phyloP scores from a whole-genome alignment of 768 basidiomycete genomes.

The Macrolepiota dolichaula region DNA sequence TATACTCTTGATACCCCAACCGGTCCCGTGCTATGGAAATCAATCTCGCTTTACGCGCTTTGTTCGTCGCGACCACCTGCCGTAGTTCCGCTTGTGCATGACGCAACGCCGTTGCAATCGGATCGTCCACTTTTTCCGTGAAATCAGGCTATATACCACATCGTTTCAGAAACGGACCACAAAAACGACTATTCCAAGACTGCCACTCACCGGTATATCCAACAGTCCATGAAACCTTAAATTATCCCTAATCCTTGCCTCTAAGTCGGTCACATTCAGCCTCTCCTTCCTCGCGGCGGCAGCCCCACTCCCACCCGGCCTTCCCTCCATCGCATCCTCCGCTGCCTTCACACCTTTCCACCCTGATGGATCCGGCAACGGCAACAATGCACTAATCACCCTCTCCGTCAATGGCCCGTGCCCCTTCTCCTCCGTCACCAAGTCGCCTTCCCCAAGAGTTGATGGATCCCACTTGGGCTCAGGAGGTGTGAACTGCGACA shows the following conservation, averaged over 20 bases:
- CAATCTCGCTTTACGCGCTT: constrained; percentile 74
- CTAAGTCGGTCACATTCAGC: constrained; percentile 77
- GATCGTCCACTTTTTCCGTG: constrained; percentile 83
- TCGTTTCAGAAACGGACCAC: background rate
- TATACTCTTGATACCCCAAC: constrained; percentile 89
- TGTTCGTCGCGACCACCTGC: constrained; percentile 76
- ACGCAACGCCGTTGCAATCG: constrained; percentile 86
- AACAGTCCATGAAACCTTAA: constrained; percentile 75
- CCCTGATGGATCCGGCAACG: constrained; percentile 57
- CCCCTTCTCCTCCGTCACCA: constrained; percentile 71
- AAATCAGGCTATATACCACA: constrained; percentile 60
- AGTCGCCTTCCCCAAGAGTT: constrained; percentile 68
- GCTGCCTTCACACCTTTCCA: constrained; percentile 82
- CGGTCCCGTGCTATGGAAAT: constrained; percentile 77
- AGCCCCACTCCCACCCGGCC: constrained; percentile 76
- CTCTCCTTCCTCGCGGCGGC: constrained; percentile 73
- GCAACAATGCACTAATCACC: constrained; percentile 69
- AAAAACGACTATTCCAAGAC: background rate
- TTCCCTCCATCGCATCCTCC: constrained; percentile 81
- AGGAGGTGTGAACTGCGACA: constrained; percentile 42
- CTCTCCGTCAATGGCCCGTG: constrained; percentile 89
- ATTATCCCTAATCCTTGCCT: constrained; percentile 70
- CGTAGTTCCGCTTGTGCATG: constrained; percentile 83
- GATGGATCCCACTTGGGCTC: constrained; percentile 81
- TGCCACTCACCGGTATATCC: constrained; percentile 59